These are phyloP conservation scores for Wickerhamomyces xylosicus DNA, from an alignment of 805 yeast species.

Conservation along the genomic window DNA sequence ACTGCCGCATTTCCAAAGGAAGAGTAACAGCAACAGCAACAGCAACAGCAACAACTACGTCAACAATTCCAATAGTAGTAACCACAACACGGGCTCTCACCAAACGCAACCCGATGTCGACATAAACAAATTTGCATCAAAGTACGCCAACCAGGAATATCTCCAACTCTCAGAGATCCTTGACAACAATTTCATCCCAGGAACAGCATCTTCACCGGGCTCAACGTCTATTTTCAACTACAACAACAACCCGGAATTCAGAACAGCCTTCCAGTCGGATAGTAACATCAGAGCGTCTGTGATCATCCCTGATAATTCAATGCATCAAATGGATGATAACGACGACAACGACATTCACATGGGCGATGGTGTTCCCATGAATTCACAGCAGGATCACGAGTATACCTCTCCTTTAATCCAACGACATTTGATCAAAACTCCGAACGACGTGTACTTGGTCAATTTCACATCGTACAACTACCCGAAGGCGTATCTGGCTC, in stretches of 20 bases:
- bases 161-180: constrained; percentile 29
- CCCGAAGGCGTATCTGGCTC: constrained; percentile 84
- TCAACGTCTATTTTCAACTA: constrained; percentile 12
- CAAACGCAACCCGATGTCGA: not conserved
- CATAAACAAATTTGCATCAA: constrained; percentile 14
- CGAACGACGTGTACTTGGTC: constrained; percentile 72
- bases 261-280: constrained; percentile 18
- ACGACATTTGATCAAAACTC: constrained; percentile 50
- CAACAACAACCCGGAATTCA: constrained; percentile 15
- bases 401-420: constrained; percentile 49
- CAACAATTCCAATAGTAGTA: constrained; percentile 1
- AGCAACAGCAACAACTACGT: constrained; percentile 1
- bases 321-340: not conserved
- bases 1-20: not conserved
- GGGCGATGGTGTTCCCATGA: constrained; percentile 7
- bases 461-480: constrained; percentile 81
- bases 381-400: constrained; percentile 18
- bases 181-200: constrained; percentile 11
- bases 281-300: constrained; percentile 21
- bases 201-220: constrained; percentile 13
- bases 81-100: not conserved
- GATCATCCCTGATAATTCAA: constrained; percentile 18
- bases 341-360: constrained; percentile 7
- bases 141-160: constrained; percentile 31
- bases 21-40: constrained; percentile 1